A percentile compares a stretch with the other conserved stretches of the same genome.
Conservation (phyloP, 169 alveolate species). For the Plasmodium gaboni region DNA sequence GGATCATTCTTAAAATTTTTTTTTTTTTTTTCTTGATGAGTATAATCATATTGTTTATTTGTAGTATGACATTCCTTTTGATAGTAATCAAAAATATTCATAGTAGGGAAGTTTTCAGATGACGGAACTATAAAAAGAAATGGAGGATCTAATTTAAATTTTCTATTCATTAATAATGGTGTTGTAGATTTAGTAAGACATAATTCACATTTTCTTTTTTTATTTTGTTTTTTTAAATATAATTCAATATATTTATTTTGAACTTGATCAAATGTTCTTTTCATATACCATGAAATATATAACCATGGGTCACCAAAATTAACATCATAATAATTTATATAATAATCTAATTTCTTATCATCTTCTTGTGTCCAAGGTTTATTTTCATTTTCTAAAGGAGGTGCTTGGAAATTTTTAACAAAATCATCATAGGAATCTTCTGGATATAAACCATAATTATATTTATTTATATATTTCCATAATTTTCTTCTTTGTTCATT, state of each 20-base stretch:
- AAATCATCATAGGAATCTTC: conserved; percentile 82
- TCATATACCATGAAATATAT: conserved; percentile 92
- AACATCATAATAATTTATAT: conserved; percentile 87
- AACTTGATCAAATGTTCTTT: conserved; percentile 88
- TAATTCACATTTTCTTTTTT: conserved; percentile 86
- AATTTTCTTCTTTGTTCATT: conserved; percentile 86
- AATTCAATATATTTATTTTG: conserved; percentile 84
- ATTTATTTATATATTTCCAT: conserved; percentile 85
- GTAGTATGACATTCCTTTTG: conserved; percentile 10
- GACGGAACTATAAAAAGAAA: conserved; percentile 87
- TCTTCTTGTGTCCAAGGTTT: conserved; percentile 88
- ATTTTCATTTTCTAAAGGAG: conserved; percentile 87
- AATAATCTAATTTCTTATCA: conserved; percentile 82
- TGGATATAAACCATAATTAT: conserved; percentile 91
- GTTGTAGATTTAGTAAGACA: conserved; percentile 84
- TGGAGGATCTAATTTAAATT: conserved; percentile 90
- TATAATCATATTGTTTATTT: background rate
- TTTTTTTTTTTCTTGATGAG: background rate
- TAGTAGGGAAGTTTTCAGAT: conserved; percentile 80
- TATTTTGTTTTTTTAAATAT: conserved; percentile 81
- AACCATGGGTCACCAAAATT: conserved; percentile 92
- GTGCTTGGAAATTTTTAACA: conserved; percentile 88
- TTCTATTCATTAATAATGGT: conserved; percentile 88
- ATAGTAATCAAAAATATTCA: conserved; percentile 64
- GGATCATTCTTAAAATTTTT: conserved; percentile 21